These are phyloP conservation scores for Colletotrichum tropicale DNA, from an alignment of 2,329 filamentous ascomycete species.

Conservation along the genomic window DNA sequence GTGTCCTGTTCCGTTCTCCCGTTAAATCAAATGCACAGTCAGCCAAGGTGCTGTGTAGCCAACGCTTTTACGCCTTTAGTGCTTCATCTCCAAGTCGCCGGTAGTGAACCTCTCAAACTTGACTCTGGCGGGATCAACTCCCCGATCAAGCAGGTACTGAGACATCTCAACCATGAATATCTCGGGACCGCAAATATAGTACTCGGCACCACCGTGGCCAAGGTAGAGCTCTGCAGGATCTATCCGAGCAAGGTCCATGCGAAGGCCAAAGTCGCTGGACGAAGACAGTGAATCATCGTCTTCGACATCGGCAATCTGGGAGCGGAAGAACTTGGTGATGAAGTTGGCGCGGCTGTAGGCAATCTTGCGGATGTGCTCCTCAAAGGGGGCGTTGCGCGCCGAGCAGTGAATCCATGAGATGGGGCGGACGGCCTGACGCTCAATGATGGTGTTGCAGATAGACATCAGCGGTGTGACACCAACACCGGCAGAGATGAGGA, in stretches of 20 bases:
- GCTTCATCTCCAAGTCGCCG: constrained; percentile 41
- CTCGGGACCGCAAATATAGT: constrained; percentile 60
- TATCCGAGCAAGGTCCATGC: constrained; percentile 52
- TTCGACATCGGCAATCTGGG: constrained; percentile 44
- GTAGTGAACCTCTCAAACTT: constrained; percentile 53
- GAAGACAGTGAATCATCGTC: constrained; percentile 49
- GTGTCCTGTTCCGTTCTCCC: background rate
- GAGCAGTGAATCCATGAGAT: constrained; percentile 66
- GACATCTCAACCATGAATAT: constrained; percentile 59
- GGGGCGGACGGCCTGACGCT: constrained; percentile 48
- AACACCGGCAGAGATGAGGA: constrained; percentile 66
- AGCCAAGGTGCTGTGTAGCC: background rate
- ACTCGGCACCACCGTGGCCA: constrained; percentile 49
- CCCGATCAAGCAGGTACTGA: constrained; percentile 43
- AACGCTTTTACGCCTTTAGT: background rate
- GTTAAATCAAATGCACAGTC: background rate
- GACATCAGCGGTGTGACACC: constrained; percentile 65
- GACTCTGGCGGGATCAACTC: constrained; percentile 42
- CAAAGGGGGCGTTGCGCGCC: constrained; percentile 53
- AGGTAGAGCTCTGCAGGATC: constrained; percentile 50
- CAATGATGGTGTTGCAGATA: constrained; percentile 60
- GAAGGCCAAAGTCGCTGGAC: constrained; percentile 42
- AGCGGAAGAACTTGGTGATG: constrained; percentile 53
- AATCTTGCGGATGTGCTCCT: constrained; percentile 53
- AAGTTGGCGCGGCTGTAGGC: constrained; percentile 38